Evolutionary conservation across 75 land plant genomes (phyloP), one percentile per base, ranked within the genome.

Genomic region (Ceratopteris richardii): DNA sequence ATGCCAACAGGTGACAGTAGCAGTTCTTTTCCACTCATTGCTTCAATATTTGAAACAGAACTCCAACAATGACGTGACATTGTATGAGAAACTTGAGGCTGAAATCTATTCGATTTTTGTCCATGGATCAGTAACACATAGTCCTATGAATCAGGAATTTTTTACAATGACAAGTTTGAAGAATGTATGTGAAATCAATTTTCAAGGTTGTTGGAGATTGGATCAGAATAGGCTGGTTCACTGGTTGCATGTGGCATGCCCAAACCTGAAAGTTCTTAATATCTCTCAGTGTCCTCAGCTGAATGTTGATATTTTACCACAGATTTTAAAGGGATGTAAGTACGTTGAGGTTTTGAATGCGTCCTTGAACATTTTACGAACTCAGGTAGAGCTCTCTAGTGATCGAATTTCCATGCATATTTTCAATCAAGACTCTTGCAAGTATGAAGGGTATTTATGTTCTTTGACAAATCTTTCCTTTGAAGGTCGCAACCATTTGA

Each of bases 271-370:
- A 26, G 6, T 12, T 52, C 54, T 52, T 12, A 24, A 52, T 14
- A 26, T 52, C 25, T 52, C 54, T 23, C 28, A 52, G 9, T 52
- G 54, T 52, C 54, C 54, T 21, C 54, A 52, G 54, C 27, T 52
- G 5, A 24, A 26, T 19, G 2, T 52, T 6, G 25, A 24, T 26
- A 52, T 52, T 4, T 26, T 52, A 28, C 2, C 28, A 12, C 54
- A 52, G 28, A 26, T 52, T 26, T 52, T 28, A 3, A 3, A 3
- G 18, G 2, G 12, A 24, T 52, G 54, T 23, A 52, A 48, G 20
- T 17, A 19, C 18, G 21, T 48, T 19, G 51, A 48, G 20, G 20
- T 21, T 13, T 21, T 48, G 11, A 21, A 48, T 48, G 4, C 20
- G 4, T 48, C 51, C 4, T 19, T 48, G 20, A 17, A 48, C 51